Percentiles rank a stretch among this genome's conserved stretches.
These are phyloP conservation scores for Fusarium brevicatenulatum DNA, from an alignment of 2,329 filamentous ascomycete species.

Conservation along the genomic window DNA sequence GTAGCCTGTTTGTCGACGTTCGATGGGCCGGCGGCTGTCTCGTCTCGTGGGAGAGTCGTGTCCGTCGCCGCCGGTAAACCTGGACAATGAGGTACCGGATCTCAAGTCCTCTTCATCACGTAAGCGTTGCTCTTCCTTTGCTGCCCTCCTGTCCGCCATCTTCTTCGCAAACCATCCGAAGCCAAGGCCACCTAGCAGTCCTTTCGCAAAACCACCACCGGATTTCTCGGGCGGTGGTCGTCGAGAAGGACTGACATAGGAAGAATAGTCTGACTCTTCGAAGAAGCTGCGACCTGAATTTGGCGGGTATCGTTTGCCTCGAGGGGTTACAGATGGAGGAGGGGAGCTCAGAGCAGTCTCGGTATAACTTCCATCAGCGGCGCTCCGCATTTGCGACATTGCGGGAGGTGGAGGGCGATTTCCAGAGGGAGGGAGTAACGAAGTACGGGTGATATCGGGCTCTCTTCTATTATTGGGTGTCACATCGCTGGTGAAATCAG, in stretches of 20 bases:
- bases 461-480: conserved; percentile 48
- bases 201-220: conserved; percentile 64
- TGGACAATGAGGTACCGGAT: conserved; percentile 69
- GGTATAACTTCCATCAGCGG: conserved; percentile 59
- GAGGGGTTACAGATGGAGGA: conserved; percentile 57
- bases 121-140: conserved; percentile 59
- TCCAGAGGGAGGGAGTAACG: conserved; percentile 60
- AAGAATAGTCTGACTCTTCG: conserved; percentile 67
- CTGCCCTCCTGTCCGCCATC: conserved; percentile 65
- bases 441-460: conserved; percentile 48
- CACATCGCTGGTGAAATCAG: conserved; percentile 41
- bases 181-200: conserved; percentile 69
- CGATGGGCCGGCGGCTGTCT: conserved; percentile 45
- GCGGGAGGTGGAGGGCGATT: conserved; percentile 49
- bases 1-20: conserved; percentile 47
- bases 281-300: conserved; percentile 55
- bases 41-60: conserved; percentile 60
- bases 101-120: conserved; percentile 64
- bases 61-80: conserved; percentile 77
- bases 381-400: conserved; percentile 59
- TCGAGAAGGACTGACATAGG: conserved; percentile 71
- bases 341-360: conserved; percentile 51
- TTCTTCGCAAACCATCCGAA: conserved; percentile 75
- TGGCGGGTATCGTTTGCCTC: conserved; percentile 57
- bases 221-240: conserved; percentile 59